Base-by-base conservation (phyloP, 257 asterid species). In the Lycium barbarum region DNA sequence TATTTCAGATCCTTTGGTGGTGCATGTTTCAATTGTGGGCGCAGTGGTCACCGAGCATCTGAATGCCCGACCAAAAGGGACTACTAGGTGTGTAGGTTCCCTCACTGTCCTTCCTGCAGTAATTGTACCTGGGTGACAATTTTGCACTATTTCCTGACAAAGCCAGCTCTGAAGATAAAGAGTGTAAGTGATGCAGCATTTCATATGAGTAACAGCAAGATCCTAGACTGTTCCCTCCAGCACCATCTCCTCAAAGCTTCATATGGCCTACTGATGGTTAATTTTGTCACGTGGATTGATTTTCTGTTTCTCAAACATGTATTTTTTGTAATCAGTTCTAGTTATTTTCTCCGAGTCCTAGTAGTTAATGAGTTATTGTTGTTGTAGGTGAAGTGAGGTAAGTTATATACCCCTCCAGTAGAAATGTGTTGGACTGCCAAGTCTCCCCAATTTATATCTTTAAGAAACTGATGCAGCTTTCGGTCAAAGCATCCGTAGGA, bases 1-100 rank as follows among this genome's bases (percentile, higher is more conserved):
- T 51, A 62, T 73, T 67, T 81, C 94, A 91, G 99, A 83, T 70
- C 84, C 81, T 94, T 96, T 49, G 94, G 94, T 2, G 98, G 98
- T 18, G 93, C 98, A 13, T 96, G 99, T 86, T 96, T 94, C 96
- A 92, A 88, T 86, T 96, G 99, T 61, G 99, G 99, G 18, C 88
- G 86, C 51, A 67, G 85, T 72, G 99, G 99, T n/a, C 99, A 96
- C 86, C 88, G 97, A 79, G 98, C 99, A 76, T 91, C 97, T 1
- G 98, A 96, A 82, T 94, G 99, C 94, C 98, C 99, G 14, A 90
- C 6, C 84, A 94, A 93, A 89, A 90, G 85, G 33, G 92, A 81
- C 18, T 93, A 85, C 65, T 93, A 90, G 86, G 73, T 35, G 10
- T 20, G 67, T 53, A 9, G 67, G 73, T 79, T 49, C 71, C 43